Percentiles rank a stretch among this genome's conserved stretches.
Conservation (phyloP, 2,329 filamentous ascomycete genomes). For the Penicillium brevicompactum region DNA sequence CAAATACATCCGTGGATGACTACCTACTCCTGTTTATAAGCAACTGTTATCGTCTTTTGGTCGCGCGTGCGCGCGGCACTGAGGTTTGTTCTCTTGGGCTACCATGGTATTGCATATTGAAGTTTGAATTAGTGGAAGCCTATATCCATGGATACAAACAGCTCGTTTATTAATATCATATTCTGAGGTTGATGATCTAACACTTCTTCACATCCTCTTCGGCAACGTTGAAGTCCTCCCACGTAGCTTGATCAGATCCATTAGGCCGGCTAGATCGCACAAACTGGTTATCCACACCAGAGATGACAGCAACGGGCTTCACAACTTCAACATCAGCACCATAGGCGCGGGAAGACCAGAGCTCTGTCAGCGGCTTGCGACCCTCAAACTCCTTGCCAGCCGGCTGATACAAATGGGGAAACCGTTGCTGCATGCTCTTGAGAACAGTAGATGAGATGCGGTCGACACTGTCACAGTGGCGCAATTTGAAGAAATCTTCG, state of each 20-base stretch:
- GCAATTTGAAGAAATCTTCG: constrained; percentile 57
- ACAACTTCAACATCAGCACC: constrained; percentile 52
- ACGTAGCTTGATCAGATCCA: constrained; percentile 53
- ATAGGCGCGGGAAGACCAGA: constrained; percentile 51
- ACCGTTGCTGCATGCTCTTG: constrained; percentile 54
- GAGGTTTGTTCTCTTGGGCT: too few relatives aligned
- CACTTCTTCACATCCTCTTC: constrained; percentile 32
- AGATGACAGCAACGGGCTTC: constrained; percentile 48
- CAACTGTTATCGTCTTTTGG: too few relatives aligned
- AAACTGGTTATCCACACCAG: constrained; percentile 53
- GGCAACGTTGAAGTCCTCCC: constrained; percentile 40
- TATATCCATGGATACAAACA: too few relatives aligned
- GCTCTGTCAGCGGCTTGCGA: constrained; percentile 50
- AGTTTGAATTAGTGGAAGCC: not conserved
- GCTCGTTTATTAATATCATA: too few relatives aligned
- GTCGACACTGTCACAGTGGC: constrained; percentile 66
- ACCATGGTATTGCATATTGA: not conserved
- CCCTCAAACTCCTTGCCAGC: constrained; percentile 24
- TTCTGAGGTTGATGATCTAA: constrained; percentile 1
- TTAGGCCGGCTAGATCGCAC: constrained; percentile 54
- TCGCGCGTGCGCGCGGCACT: too few relatives aligned
- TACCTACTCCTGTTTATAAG: too few relatives aligned
- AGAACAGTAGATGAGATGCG: constrained; percentile 64
- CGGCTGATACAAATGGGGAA: constrained; percentile 56
- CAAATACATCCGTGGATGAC: too few relatives aligned